Conservation (phyloP, 2,329 filamentous ascomycete genomes). For the Emergomyces pasteurianus region DNA sequence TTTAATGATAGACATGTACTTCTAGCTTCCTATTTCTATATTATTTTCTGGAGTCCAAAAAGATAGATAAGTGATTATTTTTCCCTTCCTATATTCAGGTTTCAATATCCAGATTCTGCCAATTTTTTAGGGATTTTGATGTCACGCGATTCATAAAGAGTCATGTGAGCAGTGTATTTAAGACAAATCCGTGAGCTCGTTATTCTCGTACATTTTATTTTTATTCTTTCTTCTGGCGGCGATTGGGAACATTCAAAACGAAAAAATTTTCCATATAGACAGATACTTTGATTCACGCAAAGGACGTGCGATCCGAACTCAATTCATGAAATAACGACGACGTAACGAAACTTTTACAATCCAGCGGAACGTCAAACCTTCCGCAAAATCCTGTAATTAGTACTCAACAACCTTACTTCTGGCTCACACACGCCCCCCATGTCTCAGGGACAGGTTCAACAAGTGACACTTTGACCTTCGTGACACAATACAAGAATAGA, state of each 20-base stretch:
- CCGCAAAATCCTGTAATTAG: not conserved
- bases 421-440: not conserved
- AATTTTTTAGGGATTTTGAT: not conserved
- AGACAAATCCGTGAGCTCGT: too few relatives aligned
- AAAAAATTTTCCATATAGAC: not conserved
- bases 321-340: not conserved
- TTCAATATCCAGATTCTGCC: too few relatives aligned
- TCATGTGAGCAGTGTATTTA: too few relatives aligned
- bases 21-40: not conserved
- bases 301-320: not conserved
- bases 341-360: not conserved
- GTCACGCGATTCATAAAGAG: too few relatives aligned
- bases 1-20: conserved; percentile 4
- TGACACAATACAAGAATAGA: not conserved
- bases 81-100: not conserved
- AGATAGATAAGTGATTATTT: not conserved
- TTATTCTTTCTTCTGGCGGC: not conserved
- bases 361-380: not conserved
- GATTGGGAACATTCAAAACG: not conserved
- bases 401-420: not conserved
- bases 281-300: not conserved
- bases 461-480: not conserved
- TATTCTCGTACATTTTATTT: too few relatives aligned
- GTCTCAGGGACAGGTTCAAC: not conserved
- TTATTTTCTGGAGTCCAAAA: not conserved